Evolutionary conservation across 2,329 filamentous ascomycete genomes (phyloP), one percentile per base, ranked within the genome.

Genomic region (Hymenoscyphus occultus): DNA sequence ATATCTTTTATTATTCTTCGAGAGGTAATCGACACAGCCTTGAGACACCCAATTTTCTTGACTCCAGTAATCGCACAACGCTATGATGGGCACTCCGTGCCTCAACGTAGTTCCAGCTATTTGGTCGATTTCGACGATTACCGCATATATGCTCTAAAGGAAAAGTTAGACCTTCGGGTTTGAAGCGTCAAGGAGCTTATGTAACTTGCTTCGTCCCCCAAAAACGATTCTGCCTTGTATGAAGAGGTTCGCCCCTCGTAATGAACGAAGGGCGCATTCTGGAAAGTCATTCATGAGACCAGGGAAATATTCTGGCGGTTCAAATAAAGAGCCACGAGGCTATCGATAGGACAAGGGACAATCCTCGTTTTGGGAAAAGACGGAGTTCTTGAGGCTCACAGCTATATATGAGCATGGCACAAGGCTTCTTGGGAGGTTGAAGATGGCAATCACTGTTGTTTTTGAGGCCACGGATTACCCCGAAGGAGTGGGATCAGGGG

Each of bases 101-200:
- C n/a, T 35, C 42, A 60, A 48, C 1, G n/a, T 9, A 6, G 32
- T n/a, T 13, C 35, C 39, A 5, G 40, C 59, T 51, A 35, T 13
- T 51, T 16, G 59, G 3, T 48, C 39, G 39, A 60, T 60, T 22
- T 60, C 39, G 59, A 60, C 16, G n/a, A 60, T 60, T n/a, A 45
- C 32, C 6, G 59, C 59, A 51, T 39, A 60, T 28, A 60, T 60
- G 51, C 51, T 13, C 59, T 60, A 22, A 4, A 14, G 4, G 12
- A 32, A 31, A 1, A 5, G 39, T 60, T 51, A 60, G 14, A 19
- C 51, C n/a, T 3, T 4, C n/a, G 19, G 6, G 12, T 4, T 56
- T 10, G 13, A 13, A 32, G 6, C 51, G 9, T 5, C 16, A 32
- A 22, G 28, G 28, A 56, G 22, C 13, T 32, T 56, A 13, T 56